Evolutionary conservation across 495 filamentous ascomycete genomes (phyloP).

Genomic region (Xylaria grammica): DNA sequence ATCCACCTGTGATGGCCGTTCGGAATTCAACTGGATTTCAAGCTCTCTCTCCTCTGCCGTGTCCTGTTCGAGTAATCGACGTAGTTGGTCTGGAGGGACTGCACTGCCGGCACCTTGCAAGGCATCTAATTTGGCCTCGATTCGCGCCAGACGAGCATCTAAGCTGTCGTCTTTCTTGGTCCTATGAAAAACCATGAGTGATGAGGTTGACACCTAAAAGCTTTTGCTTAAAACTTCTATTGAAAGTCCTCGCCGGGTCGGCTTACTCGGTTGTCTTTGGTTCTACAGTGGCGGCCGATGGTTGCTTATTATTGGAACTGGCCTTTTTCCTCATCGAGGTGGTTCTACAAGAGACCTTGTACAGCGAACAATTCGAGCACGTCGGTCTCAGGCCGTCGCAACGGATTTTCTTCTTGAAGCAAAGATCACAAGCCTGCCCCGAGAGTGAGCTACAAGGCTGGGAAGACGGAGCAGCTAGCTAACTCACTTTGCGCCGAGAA

Average conservation of each 20-base stretch:
- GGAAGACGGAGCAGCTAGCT: background rate
- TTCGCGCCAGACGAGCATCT: slow-evolving; percentile 39
- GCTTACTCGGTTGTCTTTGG: slow-evolving; percentile 6
- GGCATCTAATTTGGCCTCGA: slow-evolving; percentile 39
- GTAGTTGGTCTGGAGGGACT: slow-evolving; percentile 8
- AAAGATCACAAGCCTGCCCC: slow-evolving; percentile 34
- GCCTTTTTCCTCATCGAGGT: slow-evolving; percentile 34
- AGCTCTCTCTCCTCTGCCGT: slow-evolving; percentile 4
- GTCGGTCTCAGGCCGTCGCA: slow-evolving; percentile 41
- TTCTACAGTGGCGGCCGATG: slow-evolving; percentile 8
- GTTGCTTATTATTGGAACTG: slow-evolving; percentile 1
- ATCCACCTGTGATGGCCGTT: background rate
- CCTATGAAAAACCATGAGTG: slow-evolving; percentile 1
- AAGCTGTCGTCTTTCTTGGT: slow-evolving; percentile 20
- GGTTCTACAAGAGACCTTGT: slow-evolving; percentile 37
- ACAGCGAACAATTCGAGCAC: slow-evolving; percentile 42
- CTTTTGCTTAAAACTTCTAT: too few species aligned
- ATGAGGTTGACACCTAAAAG: background rate
- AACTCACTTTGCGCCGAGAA: slow-evolving; percentile 34
- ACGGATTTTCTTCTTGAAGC: slow-evolving; percentile 43
- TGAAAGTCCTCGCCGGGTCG: slow-evolving; percentile 8
- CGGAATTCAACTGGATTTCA: background rate
- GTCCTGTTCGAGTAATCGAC: too few species aligned
- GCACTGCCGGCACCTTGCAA: slow-evolving; percentile 22
- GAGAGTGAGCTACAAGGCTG: background rate